A percentile compares a stretch with the other conserved stretches of the same genome.
Evolutionary conservation across 108 stramenopile genomes (phyloP).

Genomic region (Ochromonas danica): DNA sequence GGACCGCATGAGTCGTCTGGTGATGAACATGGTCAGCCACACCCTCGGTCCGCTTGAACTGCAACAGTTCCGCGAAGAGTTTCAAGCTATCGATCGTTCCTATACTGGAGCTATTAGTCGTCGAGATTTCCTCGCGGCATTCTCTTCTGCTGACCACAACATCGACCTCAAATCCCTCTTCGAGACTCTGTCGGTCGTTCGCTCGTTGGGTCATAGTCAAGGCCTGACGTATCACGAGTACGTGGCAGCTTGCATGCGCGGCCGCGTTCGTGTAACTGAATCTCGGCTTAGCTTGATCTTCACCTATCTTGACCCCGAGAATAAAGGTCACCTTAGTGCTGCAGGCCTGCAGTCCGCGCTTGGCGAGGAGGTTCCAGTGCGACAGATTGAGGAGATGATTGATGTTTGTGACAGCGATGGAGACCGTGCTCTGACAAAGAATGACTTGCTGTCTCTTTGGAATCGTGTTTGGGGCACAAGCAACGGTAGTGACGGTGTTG

Average conservation of each 20-base stretch:
- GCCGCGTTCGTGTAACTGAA: neutral
- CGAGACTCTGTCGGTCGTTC: neutral
- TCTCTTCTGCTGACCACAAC: neutral
- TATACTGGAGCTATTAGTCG: neutral
- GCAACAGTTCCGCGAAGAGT: conserved; percentile 22
- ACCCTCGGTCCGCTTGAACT: neutral
- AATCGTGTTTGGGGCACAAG: neutral
- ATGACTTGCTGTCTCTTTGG: neutral
- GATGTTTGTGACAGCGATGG: neutral
- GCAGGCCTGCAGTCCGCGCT: neutral
- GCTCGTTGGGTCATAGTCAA: neutral
- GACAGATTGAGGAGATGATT: neutral
- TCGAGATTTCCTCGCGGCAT: neutral
- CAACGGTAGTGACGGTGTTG: neutral
- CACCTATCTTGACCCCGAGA: neutral
- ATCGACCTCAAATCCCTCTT: conserved; percentile 7
- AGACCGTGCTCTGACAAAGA: neutral
- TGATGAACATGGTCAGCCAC: neutral
- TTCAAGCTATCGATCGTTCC: neutral
- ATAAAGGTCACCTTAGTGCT: neutral
- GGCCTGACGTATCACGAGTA: conserved; percentile 20
- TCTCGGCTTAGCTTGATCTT: neutral
- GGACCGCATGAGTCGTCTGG: neutral
- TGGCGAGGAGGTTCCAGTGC: neutral
- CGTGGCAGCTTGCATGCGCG: neutral